Evolutionary conservation across 208 protist species (phyloP).

Genomic region (Wallacemonas collosoma): DNA sequence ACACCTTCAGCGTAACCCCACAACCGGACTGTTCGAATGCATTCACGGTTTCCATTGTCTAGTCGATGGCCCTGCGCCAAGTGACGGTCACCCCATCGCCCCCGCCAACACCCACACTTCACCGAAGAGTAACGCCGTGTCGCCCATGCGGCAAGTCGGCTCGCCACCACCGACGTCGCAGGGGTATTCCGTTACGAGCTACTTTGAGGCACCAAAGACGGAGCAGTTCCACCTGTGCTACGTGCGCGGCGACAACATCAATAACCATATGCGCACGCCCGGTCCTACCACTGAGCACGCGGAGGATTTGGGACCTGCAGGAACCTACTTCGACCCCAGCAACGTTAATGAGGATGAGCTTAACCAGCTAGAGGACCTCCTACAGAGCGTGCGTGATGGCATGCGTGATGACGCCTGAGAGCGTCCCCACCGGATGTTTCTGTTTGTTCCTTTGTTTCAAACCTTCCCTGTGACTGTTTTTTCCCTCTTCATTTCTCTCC

Average conservation of each 20-base stretch:
- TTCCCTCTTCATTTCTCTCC: slow-evolving; percentile 17
- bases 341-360: slow-evolving; percentile 21
- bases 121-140: slow-evolving; percentile 1
- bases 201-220: slow-evolving; percentile 17
- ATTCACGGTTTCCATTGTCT: slow-evolving; percentile 89
- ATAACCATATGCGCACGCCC: slow-evolving; percentile 16
- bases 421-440: not conserved
- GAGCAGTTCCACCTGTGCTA: slow-evolving; percentile 17
- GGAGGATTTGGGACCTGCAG: not conserved
- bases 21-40: slow-evolving; percentile 80
- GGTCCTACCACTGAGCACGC: not conserved
- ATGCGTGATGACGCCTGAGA: slow-evolving; percentile 8
- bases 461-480: slow-evolving; percentile 3
- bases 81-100: not conserved
- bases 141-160: not conserved
- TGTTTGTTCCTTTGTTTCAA: not conserved
- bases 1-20: slow-evolving; percentile 76
- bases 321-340: slow-evolving; percentile 16
- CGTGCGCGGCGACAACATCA: slow-evolving; percentile 2
- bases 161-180: not conserved
- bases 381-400: slow-evolving; percentile 65
- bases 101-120: not conserved
- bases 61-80: slow-evolving; percentile 56
- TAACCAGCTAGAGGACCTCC: slow-evolving; percentile 46
- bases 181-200: slow-evolving; percentile 7